These are phyloP conservation scores for Vaccinium corymbosum DNA, from an alignment of 148 eudicot species.

Conservation along the genomic window DNA sequence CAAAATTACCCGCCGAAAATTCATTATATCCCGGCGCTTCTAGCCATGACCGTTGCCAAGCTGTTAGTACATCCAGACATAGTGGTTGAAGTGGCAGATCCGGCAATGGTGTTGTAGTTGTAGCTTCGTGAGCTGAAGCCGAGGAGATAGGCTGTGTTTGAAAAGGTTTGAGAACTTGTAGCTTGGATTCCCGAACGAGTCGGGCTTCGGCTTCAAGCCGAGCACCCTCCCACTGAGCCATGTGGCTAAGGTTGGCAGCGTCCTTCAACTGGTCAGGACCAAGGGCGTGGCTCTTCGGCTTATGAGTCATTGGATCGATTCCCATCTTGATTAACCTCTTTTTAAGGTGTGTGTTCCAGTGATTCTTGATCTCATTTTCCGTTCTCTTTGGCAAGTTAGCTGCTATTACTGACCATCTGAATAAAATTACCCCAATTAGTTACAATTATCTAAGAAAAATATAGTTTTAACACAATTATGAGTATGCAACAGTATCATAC, in stretches of 20 bases:
- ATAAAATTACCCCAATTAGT: neutral
- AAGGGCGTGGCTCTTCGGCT: constrained; percentile 29
- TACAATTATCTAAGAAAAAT: neutral
- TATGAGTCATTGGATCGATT: constrained; percentile 41
- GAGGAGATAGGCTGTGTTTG: neutral
- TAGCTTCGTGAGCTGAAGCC: neutral
- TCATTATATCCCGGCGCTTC: neutral
- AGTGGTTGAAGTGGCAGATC: constrained; percentile 17
- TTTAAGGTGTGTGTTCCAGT: constrained; percentile 42
- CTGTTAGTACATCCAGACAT: constrained; percentile 30
- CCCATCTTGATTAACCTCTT: constrained; percentile 36
- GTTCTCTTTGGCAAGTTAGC: constrained; percentile 35
- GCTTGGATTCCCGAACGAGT: constrained; percentile 25
- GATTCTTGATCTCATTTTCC: constrained; percentile 42
- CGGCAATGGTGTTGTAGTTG: neutral
- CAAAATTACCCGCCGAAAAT: neutral
- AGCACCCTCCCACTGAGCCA: constrained; percentile 49
- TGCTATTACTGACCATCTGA: constrained; percentile 45
- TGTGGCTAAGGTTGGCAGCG: constrained; percentile 35
- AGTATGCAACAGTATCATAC: no score
- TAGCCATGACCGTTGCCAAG: constrained; percentile 22
- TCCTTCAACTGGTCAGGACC: constrained; percentile 14
- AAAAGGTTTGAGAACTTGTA: neutral
- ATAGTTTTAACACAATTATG: neutral
- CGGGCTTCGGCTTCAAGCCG: constrained; percentile 47